Base-by-base conservation (phyloP, 2,329 filamentous ascomycete species). In the Nigrospora oryzae region DNA sequence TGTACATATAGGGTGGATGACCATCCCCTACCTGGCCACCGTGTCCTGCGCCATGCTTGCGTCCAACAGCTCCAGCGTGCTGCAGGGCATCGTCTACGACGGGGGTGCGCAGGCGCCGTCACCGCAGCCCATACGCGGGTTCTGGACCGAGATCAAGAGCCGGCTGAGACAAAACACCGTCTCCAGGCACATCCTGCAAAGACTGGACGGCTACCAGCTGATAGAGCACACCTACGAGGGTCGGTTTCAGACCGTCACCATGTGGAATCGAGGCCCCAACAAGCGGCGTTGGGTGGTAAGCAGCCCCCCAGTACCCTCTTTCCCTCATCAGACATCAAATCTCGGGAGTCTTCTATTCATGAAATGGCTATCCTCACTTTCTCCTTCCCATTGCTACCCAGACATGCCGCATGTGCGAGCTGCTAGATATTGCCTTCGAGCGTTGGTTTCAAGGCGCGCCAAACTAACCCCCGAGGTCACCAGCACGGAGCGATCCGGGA, bases 221-320 rank as follows among this genome's bases (percentile, higher is more conserved):
- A 35, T 60, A 12, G 53, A 60, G 36, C 55, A 53, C 3, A 52
- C 51, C 3, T 61, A 53, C 42, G 56, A 58, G 14, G 57, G 58
- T 14, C 52, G 52, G 3, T 61, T 60, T 45, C 47, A 49, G 31
- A 59, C 59, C 3, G 58, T 60, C 10, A 60, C 56, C 42, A 51
- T 63, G 5, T 63, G 59, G 60, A 62, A 60, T 43, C 54, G 60
- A 3, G 60, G 59, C 13, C 49, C 56, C 16, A 61, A 60, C 42
- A 61, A 61, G 43, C 53, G 56, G 5, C 49, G 55, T 31, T 61
- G 58, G 58, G 54, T 61, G 2, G 19, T 23, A 23, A 23, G 19
- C 19, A 23, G 19, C 4, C 19, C 19, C 19, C 19, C n/a, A n/a
- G n/a, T 23, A 4, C 19, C 19, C 19, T 6, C 19, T 23, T 23